Evolutionary conservation across 2,329 filamentous ascomycete genomes (phyloP).

Genomic region (Domatiomyces catenatus): DNA sequence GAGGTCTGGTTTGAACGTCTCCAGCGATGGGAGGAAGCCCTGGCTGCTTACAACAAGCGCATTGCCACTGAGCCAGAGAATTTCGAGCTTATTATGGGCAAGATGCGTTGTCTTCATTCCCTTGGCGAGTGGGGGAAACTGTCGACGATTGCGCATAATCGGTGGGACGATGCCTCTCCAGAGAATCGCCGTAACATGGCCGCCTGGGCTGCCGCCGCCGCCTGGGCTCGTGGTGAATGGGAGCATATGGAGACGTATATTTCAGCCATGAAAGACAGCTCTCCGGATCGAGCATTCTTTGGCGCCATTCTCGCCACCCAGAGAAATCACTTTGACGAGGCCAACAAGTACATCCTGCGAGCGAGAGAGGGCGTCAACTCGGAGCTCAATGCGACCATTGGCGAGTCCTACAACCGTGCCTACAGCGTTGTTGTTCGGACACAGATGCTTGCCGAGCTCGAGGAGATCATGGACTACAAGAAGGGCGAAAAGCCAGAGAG

Average conservation of each 20-base stretch:
- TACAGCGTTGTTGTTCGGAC: slow-evolving; percentile 97
- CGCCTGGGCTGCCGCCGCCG: slow-evolving; percentile 81
- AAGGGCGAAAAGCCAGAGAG: slow-evolving; percentile 67
- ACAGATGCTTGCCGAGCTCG: slow-evolving; percentile 95
- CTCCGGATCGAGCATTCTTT: slow-evolving; percentile 92
- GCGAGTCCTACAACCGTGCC: slow-evolving; percentile 92
- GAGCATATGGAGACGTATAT: slow-evolving; percentile 97
- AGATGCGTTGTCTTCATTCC: slow-evolving; percentile 96
- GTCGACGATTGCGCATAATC: slow-evolving; percentile 74
- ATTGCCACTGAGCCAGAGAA: slow-evolving; percentile 60
- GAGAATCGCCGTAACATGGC: slow-evolving; percentile 86
- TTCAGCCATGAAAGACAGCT: slow-evolving; percentile 82
- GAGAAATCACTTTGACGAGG: slow-evolving; percentile 87
- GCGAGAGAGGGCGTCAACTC: slow-evolving; percentile 88
- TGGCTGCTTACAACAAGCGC: slow-evolving; percentile 79
- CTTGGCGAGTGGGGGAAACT: slow-evolving; percentile 94
- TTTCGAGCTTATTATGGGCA: slow-evolving; percentile 96
- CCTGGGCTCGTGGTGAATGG: slow-evolving; percentile 94
- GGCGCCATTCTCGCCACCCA: slow-evolving; percentile 90
- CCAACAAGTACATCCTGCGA: slow-evolving; percentile 74
- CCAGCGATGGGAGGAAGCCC: slow-evolving; percentile 92
- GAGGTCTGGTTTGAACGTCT: slow-evolving; percentile 99
- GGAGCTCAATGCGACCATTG: slow-evolving; percentile 88
- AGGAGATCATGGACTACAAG: slow-evolving; percentile 97
- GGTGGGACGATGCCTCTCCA: slow-evolving; percentile 76